A percentile compares a stretch with the other conserved stretches of the same genome.
phyloP scores from a whole-genome alignment of 208 protist species.

The Herpetomonas tarakana region DNA sequence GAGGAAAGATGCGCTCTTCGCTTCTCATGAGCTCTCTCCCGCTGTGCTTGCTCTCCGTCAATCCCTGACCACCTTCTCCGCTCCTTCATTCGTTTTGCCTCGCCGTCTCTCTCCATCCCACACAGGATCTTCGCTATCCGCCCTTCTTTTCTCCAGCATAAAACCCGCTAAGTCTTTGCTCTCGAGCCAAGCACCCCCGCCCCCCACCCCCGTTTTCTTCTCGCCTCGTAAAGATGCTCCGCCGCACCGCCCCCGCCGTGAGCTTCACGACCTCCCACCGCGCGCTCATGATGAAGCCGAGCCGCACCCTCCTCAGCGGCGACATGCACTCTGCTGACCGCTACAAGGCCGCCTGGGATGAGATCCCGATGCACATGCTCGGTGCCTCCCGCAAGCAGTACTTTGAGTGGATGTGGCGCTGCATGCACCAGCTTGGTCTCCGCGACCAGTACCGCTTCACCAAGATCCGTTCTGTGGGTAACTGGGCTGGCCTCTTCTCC shows the following conservation, averaged over 20 bases:
- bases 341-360: conserved; percentile 85
- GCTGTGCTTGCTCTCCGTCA: no score
- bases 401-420: conserved; percentile 81
- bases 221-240: conserved; percentile 65
- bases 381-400: conserved; percentile 57
- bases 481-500: conserved; percentile 58
- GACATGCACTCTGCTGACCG: conserved; percentile 82
- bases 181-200: not conserved
- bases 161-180: conserved; percentile 1
- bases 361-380: conserved; percentile 70
- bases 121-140: conserved; percentile 1
- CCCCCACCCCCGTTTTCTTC: not conserved
- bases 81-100: conserved; percentile 6
- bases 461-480: conserved; percentile 66
- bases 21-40: no score
- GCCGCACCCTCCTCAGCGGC: conserved; percentile 56
- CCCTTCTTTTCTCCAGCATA: not conserved
- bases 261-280: conserved; percentile 79
- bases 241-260: conserved; percentile 70
- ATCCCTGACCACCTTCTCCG: no score
- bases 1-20: no score
- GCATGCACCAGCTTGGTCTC: conserved; percentile 77
- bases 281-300: conserved; percentile 65
- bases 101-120: no score
- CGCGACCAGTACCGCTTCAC: conserved; percentile 65